A percentile compares a stretch with the other conserved stretches of the same genome.
phyloP scores from a whole-genome alignment of 208 protist species.

The Angomonas desouzai region DNA sequence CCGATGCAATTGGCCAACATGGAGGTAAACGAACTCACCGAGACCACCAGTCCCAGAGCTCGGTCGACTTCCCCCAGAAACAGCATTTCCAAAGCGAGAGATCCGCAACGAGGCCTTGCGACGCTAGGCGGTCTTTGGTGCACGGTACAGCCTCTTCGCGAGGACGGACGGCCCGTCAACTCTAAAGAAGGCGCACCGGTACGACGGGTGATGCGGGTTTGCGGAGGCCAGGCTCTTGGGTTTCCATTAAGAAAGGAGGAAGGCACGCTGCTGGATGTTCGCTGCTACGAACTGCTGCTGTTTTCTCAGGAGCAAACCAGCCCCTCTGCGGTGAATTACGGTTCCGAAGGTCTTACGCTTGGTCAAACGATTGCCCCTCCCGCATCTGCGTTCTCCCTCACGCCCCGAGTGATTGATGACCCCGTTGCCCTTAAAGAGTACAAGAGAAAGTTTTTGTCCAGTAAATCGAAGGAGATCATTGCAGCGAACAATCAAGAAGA shows the following conservation, averaged over 20 bases:
- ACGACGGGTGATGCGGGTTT: slow-evolving; percentile 74
- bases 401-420: slow-evolving; percentile 55
- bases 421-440: slow-evolving; percentile 52
- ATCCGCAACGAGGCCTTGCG: slow-evolving; percentile 31
- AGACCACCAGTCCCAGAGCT: slow-evolving; percentile 19
- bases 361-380: slow-evolving; percentile 59
- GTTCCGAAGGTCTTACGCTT: slow-evolving; percentile 52
- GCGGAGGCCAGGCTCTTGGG: slow-evolving; percentile 52
- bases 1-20: slow-evolving; percentile 60
- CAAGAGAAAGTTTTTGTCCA: slow-evolving; percentile 50
- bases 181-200: slow-evolving; percentile 29
- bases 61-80: slow-evolving; percentile 9
- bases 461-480: slow-evolving; percentile 32
- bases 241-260: slow-evolving; percentile 21
- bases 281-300: slow-evolving; percentile 73
- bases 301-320: slow-evolving; percentile 54
- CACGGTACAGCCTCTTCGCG: slow-evolving; percentile 47
- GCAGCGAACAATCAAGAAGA: slow-evolving; percentile 55
- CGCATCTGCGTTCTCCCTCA: slow-evolving; percentile 60
- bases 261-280: slow-evolving; percentile 35
- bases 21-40: slow-evolving; percentile 37
- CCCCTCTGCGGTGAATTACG: slow-evolving; percentile 50
- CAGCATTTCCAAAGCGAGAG: slow-evolving; percentile 10
- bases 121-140: slow-evolving; percentile 75
- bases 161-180: slow-evolving; percentile 33